Evolutionary conservation across 768 basidiomycete genomes (phyloP).

Genomic region (Lanmaoa pseudosensibilis): DNA sequence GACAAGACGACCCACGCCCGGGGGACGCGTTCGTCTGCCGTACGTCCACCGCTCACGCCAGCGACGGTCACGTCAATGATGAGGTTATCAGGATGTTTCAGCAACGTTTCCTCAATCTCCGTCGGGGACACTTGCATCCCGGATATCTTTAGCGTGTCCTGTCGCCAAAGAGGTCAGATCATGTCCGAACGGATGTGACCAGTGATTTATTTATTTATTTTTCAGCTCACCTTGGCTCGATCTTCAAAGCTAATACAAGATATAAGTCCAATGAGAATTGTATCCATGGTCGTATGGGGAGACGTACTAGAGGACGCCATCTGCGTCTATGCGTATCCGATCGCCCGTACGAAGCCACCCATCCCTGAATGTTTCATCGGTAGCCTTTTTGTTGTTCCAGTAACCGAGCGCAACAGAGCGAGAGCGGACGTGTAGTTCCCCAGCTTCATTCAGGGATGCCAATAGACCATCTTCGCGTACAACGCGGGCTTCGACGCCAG

Average conservation of each 20-base stretch:
- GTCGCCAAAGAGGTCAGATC: neutral
- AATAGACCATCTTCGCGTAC: conserved; percentile 58
- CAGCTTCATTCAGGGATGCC: conserved; percentile 55
- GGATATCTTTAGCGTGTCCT: conserved; percentile 81
- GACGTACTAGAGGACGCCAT: conserved; percentile 66
- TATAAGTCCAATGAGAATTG: neutral
- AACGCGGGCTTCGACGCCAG: conserved; percentile 65
- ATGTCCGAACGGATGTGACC: neutral
- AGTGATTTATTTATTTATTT: neutral
- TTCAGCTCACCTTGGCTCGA: conserved; percentile 60
- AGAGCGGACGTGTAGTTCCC: conserved; percentile 64
- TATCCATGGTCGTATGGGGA: neutral
- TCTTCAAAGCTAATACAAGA: conserved; percentile 59
- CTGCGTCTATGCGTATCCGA: conserved; percentile 56
- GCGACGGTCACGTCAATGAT: conserved; percentile 70
- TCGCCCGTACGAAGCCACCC: conserved; percentile 82
- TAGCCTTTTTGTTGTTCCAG: conserved; percentile 69
- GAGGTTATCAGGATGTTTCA: conserved; percentile 58
- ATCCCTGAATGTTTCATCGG: conserved; percentile 58
- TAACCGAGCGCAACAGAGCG: conserved; percentile 64
- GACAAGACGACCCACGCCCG: conserved; percentile 79
- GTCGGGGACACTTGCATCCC: conserved; percentile 79
- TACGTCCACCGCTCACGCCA: conserved; percentile 70
- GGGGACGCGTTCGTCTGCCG: conserved; percentile 70
- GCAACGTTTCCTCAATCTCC: conserved; percentile 70